A percentile compares a stretch with the other conserved stretches of the same genome.
These are phyloP conservation scores for Galeopsis tetrahit DNA, from an alignment of 257 asterid genomes.

Conservation along the genomic window DNA sequence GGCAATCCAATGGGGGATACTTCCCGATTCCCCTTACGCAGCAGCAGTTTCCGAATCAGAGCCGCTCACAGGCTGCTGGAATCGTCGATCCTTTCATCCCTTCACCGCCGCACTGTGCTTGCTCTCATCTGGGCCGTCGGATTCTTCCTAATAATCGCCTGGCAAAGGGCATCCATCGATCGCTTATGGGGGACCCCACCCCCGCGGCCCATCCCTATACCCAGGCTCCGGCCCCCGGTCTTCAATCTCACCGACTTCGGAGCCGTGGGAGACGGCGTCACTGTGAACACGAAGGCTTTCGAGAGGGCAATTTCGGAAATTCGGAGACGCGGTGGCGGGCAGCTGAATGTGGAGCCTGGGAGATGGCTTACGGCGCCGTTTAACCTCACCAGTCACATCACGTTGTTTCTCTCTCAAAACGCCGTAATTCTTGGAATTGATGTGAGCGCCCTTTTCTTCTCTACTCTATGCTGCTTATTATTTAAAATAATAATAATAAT, in stretches of 20 bases:
- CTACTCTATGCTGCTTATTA: not conserved
- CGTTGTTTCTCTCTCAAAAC: constrained; percentile 71
- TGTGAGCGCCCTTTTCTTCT: constrained; percentile 44
- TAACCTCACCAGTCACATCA: constrained; percentile 87
- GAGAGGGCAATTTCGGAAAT: constrained; percentile 76
- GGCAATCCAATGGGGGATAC: constrained; percentile 56
- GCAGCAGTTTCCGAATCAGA: constrained; percentile 33
- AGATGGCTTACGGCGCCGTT: constrained; percentile 93
- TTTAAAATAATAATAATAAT: too few species aligned
- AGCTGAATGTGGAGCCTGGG: constrained; percentile 82
- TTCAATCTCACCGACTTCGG: constrained; percentile 80
- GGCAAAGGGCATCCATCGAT: constrained; percentile 69
- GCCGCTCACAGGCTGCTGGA: constrained; percentile 34
- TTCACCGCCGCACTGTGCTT: constrained; percentile 53
- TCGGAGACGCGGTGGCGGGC: constrained; percentile 77
- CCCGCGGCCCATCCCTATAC: constrained; percentile 70
- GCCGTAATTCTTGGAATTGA: constrained; percentile 85
- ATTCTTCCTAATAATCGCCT: constrained; percentile 60
- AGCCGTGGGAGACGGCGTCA: constrained; percentile 85
- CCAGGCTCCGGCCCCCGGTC: constrained; percentile 65
- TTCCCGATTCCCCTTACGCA: constrained; percentile 48
- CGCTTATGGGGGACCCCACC: constrained; percentile 50
- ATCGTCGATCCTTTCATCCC: constrained; percentile 41
- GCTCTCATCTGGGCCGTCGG: constrained; percentile 71
- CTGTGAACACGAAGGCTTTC: constrained; percentile 70